Evolutionary conservation across 768 basidiomycete genomes (phyloP).

Genomic region (Suillus sp.): DNA sequence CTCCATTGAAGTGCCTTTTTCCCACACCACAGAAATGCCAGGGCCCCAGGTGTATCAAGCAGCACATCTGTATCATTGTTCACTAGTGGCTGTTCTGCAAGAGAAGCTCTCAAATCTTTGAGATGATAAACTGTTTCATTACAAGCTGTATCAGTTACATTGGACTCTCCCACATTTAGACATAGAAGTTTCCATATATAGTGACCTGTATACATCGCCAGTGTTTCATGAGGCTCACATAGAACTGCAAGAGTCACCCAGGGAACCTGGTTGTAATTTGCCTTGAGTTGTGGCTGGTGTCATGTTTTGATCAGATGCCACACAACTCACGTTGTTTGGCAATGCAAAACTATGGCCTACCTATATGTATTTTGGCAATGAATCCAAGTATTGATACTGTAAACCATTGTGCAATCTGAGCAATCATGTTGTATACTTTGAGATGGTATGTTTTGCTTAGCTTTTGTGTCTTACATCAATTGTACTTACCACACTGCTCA

Average conservation of each 20-base stretch:
- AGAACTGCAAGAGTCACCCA: slow-evolving; percentile 19
- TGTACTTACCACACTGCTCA: background rate
- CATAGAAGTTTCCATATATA: slow-evolving; percentile 8
- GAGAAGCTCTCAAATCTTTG: slow-evolving; percentile 21
- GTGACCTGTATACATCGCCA: slow-evolving; percentile 18
- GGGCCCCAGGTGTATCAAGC: slow-evolving; percentile 14
- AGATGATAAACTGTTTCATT: slow-evolving; percentile 16
- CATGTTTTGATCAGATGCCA: slow-evolving; percentile 38
- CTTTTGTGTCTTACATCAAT: too few relatives aligned
- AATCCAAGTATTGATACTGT: slow-evolving; percentile 27
- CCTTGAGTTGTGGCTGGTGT: slow-evolving; percentile 20
- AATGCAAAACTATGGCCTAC: slow-evolving; percentile 30
- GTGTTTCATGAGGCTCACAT: slow-evolving; percentile 19
- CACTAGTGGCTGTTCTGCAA: slow-evolving; percentile 17
- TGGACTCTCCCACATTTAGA: slow-evolving; percentile 15
- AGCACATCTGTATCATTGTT: slow-evolving; percentile 18
- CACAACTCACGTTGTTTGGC: slow-evolving; percentile 34
- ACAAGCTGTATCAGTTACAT: slow-evolving; percentile 18
- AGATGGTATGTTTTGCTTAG: background rate
- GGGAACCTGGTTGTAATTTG: slow-evolving; percentile 11
- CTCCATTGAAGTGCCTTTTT: slow-evolving; percentile 13
- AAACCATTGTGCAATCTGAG: slow-evolving; percentile 19
- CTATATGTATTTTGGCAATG: slow-evolving; percentile 26
- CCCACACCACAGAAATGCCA: background rate
- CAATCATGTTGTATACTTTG: slow-evolving; percentile 21